phyloP scores from a whole-genome alignment of 306 rosid genomes.

The Malus sieversii region DNA sequence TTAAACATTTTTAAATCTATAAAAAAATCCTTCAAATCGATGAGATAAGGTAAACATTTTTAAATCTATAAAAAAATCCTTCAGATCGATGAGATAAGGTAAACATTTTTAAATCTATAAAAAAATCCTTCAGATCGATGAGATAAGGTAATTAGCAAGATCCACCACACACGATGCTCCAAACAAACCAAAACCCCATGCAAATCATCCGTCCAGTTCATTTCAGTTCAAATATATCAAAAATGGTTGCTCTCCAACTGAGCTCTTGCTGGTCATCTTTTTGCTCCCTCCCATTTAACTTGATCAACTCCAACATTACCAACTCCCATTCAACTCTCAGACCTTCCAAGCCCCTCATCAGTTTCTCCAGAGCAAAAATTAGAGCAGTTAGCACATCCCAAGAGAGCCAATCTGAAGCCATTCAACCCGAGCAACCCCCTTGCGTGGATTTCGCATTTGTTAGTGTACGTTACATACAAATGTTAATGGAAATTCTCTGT shows the following conservation, averaged over 20 bases:
- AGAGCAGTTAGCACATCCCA: slow-evolving; percentile 59
- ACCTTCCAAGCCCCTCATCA: slow-evolving; percentile 21
- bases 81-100: neutral
- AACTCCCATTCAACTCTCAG: slow-evolving; percentile 24
- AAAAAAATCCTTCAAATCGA: neutral
- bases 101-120: too few relatives aligned
- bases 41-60: slow-evolving; percentile 39
- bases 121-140: neutral
- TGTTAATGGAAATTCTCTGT: neutral
- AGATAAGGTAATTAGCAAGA: slow-evolving; percentile 46
- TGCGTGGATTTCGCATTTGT: slow-evolving; percentile 65
- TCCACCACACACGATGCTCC: slow-evolving; percentile 14
- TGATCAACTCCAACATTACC: slow-evolving; percentile 27
- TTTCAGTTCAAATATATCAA: neutral
- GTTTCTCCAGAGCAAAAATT: slow-evolving; percentile 25
- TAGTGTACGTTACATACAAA: slow-evolving; percentile 38
- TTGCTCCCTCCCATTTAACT: slow-evolving; percentile 27
- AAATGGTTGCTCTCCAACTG: slow-evolving; percentile 45
- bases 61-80: too few relatives aligned
- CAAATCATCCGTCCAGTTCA: slow-evolving; percentile 11
- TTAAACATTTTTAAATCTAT: too few relatives aligned
- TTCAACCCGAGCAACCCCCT: slow-evolving; percentile 40
- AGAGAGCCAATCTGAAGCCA: slow-evolving; percentile 40
- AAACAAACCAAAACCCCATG: neutral
- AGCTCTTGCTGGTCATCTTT: slow-evolving; percentile 29